Conservation (phyloP, 768 basidiomycete species). For the Collybia sp. region DNA sequence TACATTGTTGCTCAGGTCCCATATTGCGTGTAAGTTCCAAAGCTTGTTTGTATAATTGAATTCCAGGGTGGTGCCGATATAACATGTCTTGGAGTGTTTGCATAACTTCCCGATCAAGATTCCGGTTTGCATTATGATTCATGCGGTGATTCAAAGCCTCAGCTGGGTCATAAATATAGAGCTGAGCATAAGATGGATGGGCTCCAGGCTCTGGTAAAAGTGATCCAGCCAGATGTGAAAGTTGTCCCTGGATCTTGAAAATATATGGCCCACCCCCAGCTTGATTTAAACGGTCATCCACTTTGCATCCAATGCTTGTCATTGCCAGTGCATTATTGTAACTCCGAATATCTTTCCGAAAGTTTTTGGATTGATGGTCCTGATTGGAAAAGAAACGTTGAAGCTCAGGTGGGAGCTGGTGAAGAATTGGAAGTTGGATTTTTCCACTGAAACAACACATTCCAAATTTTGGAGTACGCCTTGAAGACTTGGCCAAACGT, state of each 20-base stretch:
- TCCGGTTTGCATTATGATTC: conserved; percentile 4
- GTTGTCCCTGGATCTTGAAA: conserved; percentile 28
- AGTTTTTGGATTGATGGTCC: conserved; percentile 9
- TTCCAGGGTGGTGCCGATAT: conserved; percentile 7
- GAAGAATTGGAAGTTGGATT: conserved; percentile 19
- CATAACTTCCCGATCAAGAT: conserved; percentile 10
- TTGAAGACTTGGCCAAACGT: conserved; percentile 8
- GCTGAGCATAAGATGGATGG: conserved; percentile 26
- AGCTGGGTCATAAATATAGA: conserved; percentile 33
- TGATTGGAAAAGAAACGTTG: conserved; percentile 11
- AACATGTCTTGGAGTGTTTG: conserved; percentile 15
- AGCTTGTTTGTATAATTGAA: conserved; percentile 16
- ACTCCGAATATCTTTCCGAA: conserved; percentile 31
- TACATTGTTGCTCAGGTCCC: not conserved
- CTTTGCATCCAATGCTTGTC: conserved; percentile 25
- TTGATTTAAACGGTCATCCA: conserved; percentile 21
- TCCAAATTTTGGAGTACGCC: conserved; percentile 19
- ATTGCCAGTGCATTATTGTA: conserved; percentile 39
- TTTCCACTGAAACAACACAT: conserved; percentile 31
- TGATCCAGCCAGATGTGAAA: conserved; percentile 29
- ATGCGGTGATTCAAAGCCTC: conserved; percentile 16
- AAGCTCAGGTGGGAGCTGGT: conserved; percentile 18
- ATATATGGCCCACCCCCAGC: conserved; percentile 23
- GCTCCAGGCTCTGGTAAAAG: conserved; percentile 18
- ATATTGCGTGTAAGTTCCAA: conserved; percentile 12